Evolutionary conservation across 768 basidiomycete species (phyloP), one percentile per base, ranked within the genome.

Genomic region (Collybiopsis luxurians): DNA sequence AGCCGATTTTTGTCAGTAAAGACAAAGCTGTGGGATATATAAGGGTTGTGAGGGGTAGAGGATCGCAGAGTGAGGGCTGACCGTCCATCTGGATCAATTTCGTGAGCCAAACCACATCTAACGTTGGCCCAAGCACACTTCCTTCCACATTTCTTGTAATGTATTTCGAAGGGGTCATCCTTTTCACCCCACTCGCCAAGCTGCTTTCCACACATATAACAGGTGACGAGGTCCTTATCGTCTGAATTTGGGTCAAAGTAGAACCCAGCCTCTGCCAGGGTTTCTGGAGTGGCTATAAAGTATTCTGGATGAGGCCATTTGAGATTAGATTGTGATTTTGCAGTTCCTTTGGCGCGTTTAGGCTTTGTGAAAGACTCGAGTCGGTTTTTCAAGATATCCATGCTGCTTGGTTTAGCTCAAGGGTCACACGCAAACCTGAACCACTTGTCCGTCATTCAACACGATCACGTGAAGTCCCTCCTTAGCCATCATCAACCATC

Each of bases 181-280:
- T 83, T 74, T 44, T 76, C 77, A 46, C 89, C 89, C 95, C 95
- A 98, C 19, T 88, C 90, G 53, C 84, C 83, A 9, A 98, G 78
- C 59, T 87, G 78, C 63, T 95, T 91, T 44, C 78, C 79, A 73
- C 95, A 98, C 61, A 88, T 73, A 68, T 87, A 97, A 69, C 95
- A 98, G 3, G 81, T 78, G 21, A 90, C 93, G 63, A 83, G 86
- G 71, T 95, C 92, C 15, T 75, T 75, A 58, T 87, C 85, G 23
- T 84, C 81, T 57, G 75, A 73, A 60, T 80, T 82, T 0, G 92
- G 92, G 60, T 78, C 78, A 71, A 80, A 95, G 77, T 84, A 95
- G 74, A 96, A 98, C 9, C 95, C 95, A 2, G 95, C 95, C 61
- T 89, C 85, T 1, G 95, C 89, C 15, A 98, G 83, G 3, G 81